phyloP scores from a whole-genome alignment of 78 protist species.

The Speleostelium caveatum region DNA sequence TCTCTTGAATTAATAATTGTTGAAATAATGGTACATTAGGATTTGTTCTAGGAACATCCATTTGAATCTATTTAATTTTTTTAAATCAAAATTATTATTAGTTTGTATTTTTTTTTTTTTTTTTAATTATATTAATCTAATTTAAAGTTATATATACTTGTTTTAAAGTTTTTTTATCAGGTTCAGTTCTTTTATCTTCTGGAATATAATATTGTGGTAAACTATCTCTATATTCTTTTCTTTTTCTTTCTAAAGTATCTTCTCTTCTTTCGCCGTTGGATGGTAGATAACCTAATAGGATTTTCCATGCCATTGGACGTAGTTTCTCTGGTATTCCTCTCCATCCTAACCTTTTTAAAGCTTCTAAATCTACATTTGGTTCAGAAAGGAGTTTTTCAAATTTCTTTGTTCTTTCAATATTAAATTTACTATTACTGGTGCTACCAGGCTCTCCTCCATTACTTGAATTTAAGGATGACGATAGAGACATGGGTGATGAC shows the following conservation, averaged over 20 bases:
- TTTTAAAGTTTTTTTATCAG: slow-evolving; percentile 73
- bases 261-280: slow-evolving; percentile 73
- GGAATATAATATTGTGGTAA: slow-evolving; percentile 48
- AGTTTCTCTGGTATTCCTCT: slow-evolving; percentile 42
- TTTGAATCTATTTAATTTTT: slow-evolving; percentile 82
- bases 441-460: not conserved
- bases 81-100: not conserved
- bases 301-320: slow-evolving; percentile 76
- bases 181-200: slow-evolving; percentile 57
- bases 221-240: slow-evolving; percentile 79
- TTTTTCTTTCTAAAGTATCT: slow-evolving; percentile 70
- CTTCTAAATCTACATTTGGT: slow-evolving; percentile 55
- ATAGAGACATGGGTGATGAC: not conserved
- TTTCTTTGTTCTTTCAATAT: slow-evolving; percentile 20
- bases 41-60: slow-evolving; percentile 95
- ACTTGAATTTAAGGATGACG: slow-evolving; percentile 28
- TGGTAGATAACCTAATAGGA: slow-evolving; percentile 82
- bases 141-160: slow-evolving; percentile 47
- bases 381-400: slow-evolving; percentile 29
- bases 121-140: not conserved
- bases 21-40: slow-evolving; percentile 87
- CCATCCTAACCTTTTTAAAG: slow-evolving; percentile 64
- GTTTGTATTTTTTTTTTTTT: not conserved
- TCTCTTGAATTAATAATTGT: slow-evolving; percentile 64
- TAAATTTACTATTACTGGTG: slow-evolving; percentile 6